phyloP scores from a whole-genome alignment of 495 filamentous ascomycete genomes.

The Penicillium parvum region DNA sequence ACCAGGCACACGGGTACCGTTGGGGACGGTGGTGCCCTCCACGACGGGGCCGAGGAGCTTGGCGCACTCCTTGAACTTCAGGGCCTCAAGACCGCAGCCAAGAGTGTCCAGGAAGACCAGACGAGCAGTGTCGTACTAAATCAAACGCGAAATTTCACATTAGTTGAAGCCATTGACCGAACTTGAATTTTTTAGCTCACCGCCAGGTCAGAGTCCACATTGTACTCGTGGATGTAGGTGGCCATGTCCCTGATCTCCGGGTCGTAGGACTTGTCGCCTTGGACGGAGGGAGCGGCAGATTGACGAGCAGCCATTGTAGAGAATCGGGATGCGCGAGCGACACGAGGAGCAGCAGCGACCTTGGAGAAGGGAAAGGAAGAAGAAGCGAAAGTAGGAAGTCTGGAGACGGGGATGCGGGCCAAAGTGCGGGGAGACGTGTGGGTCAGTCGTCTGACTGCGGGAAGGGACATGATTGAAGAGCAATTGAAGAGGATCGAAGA shows the following conservation, averaged over 20 bases:
- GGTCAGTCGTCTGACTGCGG: constrained; percentile 45
- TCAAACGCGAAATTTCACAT: not conserved
- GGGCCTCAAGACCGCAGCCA: constrained; percentile 90
- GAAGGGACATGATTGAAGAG: constrained; percentile 24
- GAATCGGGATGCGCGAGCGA: constrained; percentile 26
- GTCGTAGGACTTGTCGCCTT: constrained; percentile 63
- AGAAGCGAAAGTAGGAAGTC: constrained; percentile 27
- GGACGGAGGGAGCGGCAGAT: constrained; percentile 32
- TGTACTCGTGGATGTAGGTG: constrained; percentile 85
- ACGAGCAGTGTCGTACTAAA: constrained; percentile 85
- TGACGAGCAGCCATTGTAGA: constrained; percentile 48
- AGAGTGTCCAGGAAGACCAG: constrained; percentile 92
- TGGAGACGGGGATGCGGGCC: constrained; percentile 41
- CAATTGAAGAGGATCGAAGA: constrained; percentile 12
- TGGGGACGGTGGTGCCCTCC: constrained; percentile 84
- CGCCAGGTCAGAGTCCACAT: constrained; percentile 85
- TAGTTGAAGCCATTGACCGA: not conserved
- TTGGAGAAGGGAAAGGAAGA: constrained; percentile 18
- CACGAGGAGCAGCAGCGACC: constrained; percentile 17
- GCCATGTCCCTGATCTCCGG: constrained; percentile 93
- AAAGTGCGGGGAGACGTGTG: constrained; percentile 48
- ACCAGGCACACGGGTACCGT: constrained; percentile 87
- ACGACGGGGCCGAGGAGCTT: constrained; percentile 95
- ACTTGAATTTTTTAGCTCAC: constrained; percentile 48
- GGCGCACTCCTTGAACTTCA: constrained; percentile 92